phyloP scores from a whole-genome alignment of 352 stramenopile species.

The Pythium pyrilobum region DNA sequence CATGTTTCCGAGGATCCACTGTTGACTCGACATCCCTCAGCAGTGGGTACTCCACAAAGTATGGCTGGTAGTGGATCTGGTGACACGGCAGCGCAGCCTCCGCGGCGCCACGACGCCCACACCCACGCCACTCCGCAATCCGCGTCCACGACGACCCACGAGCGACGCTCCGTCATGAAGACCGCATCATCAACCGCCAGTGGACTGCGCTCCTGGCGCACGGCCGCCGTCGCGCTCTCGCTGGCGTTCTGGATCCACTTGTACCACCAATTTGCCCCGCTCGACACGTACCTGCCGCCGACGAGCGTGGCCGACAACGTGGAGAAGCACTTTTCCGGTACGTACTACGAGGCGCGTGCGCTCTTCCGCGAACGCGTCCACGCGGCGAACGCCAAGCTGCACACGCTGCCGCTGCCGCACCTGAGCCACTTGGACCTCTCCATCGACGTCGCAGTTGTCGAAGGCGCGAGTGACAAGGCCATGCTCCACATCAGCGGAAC shows the following conservation, averaged over 20 bases:
- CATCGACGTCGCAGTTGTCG: conserved; percentile 33
- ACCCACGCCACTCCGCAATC: too few relatives aligned
- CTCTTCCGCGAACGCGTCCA: conserved; percentile 21
- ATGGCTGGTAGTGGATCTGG: neutral
- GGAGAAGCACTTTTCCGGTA: conserved; percentile 21
- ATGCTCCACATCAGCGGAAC: conserved; percentile 43
- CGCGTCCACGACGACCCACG: too few relatives aligned
- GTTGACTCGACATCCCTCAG: neutral
- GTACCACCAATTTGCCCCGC: conserved; percentile 15
- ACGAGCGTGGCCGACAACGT: neutral
- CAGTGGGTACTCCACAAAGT: too few relatives aligned
- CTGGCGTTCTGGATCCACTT: conserved; percentile 16
- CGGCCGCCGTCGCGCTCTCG: conserved; percentile 1
- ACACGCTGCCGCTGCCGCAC: conserved; percentile 18
- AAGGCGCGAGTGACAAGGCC: conserved; percentile 11
- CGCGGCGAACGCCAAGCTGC: conserved; percentile 12
- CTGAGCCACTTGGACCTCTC: conserved; percentile 24
- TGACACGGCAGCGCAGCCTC: neutral
- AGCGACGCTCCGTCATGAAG: too few relatives aligned
- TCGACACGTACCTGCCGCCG: conserved; percentile 17
- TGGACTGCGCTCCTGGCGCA: neutral
- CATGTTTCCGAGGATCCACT: neutral
- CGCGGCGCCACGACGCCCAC: neutral
- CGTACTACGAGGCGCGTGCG: conserved; percentile 31
- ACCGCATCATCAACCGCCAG: neutral